Evolutionary conservation across 345 rosid species (phyloP).

Genomic region (Aquilaria sinensis): DNA sequence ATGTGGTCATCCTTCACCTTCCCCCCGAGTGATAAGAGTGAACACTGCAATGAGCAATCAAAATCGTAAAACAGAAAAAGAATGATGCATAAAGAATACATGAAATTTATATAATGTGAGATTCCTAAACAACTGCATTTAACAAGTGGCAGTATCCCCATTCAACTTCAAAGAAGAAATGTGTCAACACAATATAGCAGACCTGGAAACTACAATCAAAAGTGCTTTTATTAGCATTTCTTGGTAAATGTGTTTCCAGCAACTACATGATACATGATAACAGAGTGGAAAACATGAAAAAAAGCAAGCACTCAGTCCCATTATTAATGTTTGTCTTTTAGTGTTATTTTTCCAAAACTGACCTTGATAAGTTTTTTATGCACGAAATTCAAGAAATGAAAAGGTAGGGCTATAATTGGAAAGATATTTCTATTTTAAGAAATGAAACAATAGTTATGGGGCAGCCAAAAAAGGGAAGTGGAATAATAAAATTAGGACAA

Average conservation of each 20-base stretch:
- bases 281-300: background rate
- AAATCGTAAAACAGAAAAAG: background rate
- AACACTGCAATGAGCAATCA: constrained; percentile 37
- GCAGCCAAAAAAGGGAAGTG: too few species aligned
- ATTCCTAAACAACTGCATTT: background rate
- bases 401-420: background rate
- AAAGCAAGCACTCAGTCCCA: too few species aligned
- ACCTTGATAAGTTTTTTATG: background rate
- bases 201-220: too few species aligned
- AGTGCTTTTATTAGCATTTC: too few species aligned
- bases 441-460: too few species aligned
- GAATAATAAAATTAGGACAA: too few species aligned
- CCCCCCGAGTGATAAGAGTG: constrained; percentile 70
- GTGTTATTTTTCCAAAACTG: too few species aligned
- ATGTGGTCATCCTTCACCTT: constrained; percentile 68
- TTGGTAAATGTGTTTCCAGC: too few species aligned
- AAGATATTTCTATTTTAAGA: too few species aligned
- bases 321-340: too few species aligned
- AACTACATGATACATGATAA: background rate
- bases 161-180: background rate
- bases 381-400: background rate
- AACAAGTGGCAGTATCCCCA: background rate
- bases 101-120: background rate
- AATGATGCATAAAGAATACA: background rate
- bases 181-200: background rate